Base-by-base conservation (phyloP, 1,284 basidiomycete genomes). In the Tilletia horrida region DNA sequence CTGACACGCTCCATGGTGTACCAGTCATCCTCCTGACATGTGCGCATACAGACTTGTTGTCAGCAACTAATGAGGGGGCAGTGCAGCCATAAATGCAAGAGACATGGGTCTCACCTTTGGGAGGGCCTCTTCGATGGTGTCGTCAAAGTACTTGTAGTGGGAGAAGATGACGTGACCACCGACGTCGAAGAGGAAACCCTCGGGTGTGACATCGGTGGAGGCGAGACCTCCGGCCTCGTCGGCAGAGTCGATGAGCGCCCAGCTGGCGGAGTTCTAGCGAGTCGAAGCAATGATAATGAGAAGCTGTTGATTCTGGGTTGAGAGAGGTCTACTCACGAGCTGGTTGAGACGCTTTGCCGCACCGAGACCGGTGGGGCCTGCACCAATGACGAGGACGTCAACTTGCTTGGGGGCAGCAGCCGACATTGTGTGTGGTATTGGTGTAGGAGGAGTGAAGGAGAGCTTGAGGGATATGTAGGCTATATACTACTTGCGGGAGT, bases 111-210 rank as follows among this genome's bases (percentile, higher is more conserved):
- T 35, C 25, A 59, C 55, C 57, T 76, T 65, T 16, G 85, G 85
- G 14, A 86, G 77, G 1, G 85, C 85, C 72, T 84, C 82, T 68
- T 83, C 68, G 71, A 86, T 82, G 67, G 81, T 79, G 70, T 86
- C 84, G 79, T 86, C 84, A 76, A 85, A 85, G 81, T 85, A 85
- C 40, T 82, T 79, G 75, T 85, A 86, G 79, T 86, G 85, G 16
- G 84, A 85, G 75, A 86, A 86, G 72, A 86, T 86, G 72, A 86
- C 85, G 77, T 86, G 85, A 31, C 85, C 85, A 59, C 85, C 84
- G 43, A 85, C 84, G 73, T 85, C 85, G 72, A 85, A 85, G 64
- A 85, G 79, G 82, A 86, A 86, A n/a, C 85, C 85, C 73, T 86
- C 83, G 9, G 76, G 64, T 23, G 85, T 85, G 42, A 80, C 76